Percentiles rank a stretch among this genome's conserved stretches.
Evolutionary conservation across 495 filamentous ascomycete species (phyloP).

Genomic region (Elasticomyces elasticus): DNA sequence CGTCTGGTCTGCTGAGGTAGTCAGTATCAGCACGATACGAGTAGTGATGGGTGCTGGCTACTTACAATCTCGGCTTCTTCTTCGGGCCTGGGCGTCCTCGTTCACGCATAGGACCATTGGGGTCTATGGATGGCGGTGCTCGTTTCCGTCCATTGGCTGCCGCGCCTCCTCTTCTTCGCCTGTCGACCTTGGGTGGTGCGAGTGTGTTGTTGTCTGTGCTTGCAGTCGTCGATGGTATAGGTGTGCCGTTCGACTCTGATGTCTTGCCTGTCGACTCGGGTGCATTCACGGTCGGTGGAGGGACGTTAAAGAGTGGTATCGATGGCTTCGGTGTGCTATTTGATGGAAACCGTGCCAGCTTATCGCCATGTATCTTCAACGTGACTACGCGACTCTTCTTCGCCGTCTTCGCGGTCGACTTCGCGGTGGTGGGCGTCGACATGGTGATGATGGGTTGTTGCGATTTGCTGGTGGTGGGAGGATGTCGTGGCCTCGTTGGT

Average conservation of each 20-base stretch:
- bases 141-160: constrained; percentile 47
- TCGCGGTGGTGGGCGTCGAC: constrained; percentile 15
- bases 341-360: constrained; percentile 17
- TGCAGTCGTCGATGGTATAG: constrained; percentile 39
- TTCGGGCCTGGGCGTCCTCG: constrained; percentile 86
- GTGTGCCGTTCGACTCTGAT: constrained; percentile 46
- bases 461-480: background rate
- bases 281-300: constrained; percentile 22
- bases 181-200: constrained; percentile 44
- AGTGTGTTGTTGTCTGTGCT: constrained; percentile 40
- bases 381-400: constrained; percentile 19
- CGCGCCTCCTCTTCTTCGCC: constrained; percentile 52
- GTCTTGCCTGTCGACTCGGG: constrained; percentile 43
- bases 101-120: constrained; percentile 15
- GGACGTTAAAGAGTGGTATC: constrained; percentile 36
- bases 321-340: constrained; percentile 25
- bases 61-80: constrained; percentile 90
- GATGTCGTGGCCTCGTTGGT: background rate
- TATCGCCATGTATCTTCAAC: constrained; percentile 9
- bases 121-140: constrained; percentile 40
- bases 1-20: constrained; percentile 17
- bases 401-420: constrained; percentile 7
- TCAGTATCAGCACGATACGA: constrained; percentile 6
- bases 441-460: constrained; percentile 7
- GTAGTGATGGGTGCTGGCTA: constrained; percentile 17